Evolutionary conservation across 2,329 filamentous ascomycete genomes (phyloP).

Genomic region (Fusarium sp.): DNA sequence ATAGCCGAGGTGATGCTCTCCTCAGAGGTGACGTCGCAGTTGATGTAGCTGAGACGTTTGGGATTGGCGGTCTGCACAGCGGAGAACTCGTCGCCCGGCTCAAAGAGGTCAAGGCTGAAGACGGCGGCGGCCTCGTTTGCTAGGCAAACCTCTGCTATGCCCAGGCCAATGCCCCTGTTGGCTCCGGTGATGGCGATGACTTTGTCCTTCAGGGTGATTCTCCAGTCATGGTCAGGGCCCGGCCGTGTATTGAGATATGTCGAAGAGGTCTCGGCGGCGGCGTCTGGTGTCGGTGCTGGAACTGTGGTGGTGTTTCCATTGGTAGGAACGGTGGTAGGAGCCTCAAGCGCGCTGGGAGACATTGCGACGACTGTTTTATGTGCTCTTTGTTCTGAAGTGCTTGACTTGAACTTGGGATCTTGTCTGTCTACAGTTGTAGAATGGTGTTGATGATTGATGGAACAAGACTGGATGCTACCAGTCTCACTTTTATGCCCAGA

Average conservation of each 20-base stretch:
- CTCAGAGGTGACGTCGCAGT: conserved; percentile 59
- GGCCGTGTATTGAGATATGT: conserved; percentile 48
- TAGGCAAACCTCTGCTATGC: conserved; percentile 60
- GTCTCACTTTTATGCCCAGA: background rate
- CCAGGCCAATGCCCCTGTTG: conserved; percentile 59
- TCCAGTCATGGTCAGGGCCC: conserved; percentile 49
- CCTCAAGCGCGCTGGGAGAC: background rate
- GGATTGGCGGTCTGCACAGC: conserved; percentile 54
- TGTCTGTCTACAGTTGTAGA: background rate
- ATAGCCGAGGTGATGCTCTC: conserved; percentile 55
- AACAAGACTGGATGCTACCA: background rate
- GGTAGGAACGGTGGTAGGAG: background rate
- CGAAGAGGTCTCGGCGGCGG: conserved; percentile 30
- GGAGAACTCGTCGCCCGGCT: conserved; percentile 41
- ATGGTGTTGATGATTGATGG: background rate
- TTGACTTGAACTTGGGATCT: background rate
- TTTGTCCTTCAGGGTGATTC: conserved; percentile 51
- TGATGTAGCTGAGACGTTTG: conserved; percentile 58
- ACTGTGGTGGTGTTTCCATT: background rate
- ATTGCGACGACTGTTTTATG: background rate
- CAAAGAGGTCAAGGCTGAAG: conserved; percentile 44
- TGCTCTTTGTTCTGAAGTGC: background rate
- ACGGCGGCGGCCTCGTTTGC: conserved; percentile 55
- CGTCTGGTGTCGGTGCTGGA: background rate
- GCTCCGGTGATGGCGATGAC: conserved; percentile 57